These are phyloP conservation scores for Triticum monococcum DNA, from an alignment of 176 grass and related monocot genomes.

Conservation along the genomic window DNA sequence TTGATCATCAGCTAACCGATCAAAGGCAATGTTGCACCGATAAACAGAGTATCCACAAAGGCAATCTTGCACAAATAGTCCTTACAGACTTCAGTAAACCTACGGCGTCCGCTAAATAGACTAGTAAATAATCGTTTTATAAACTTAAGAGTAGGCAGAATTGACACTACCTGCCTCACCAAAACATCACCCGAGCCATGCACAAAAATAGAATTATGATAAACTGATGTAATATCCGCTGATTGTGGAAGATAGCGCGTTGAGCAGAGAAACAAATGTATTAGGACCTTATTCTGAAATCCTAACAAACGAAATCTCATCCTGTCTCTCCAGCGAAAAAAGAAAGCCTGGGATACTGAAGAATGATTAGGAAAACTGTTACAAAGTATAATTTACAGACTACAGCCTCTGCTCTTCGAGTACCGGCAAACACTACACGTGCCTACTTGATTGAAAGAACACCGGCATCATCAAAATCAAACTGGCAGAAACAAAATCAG, in stretches of 20 bases:
- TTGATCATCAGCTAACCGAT: too few relatives aligned
- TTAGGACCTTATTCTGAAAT: conserved; percentile 37
- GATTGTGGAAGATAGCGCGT: not conserved
- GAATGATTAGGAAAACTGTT: conserved; percentile 9
- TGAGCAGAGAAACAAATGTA: conserved; percentile 16
- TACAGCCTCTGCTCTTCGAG: conserved; percentile 29
- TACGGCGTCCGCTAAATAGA: too few relatives aligned
- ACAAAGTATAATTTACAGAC: conserved; percentile 61
- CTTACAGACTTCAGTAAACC: too few relatives aligned
- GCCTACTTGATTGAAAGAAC: conserved; percentile 36
- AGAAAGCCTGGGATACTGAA: conserved; percentile 9
- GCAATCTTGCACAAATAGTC: too few relatives aligned
- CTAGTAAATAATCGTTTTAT: too few relatives aligned
- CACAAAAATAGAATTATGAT: not conserved
- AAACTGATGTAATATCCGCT: not conserved
- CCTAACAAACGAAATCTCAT: conserved; percentile 29
- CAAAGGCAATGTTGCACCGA: too few relatives aligned
- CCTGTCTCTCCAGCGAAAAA: conserved; percentile 18
- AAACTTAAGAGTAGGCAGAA: not conserved
- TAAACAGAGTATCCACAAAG: too few relatives aligned
- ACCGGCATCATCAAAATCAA: conserved; percentile 24
- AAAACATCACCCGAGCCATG: not conserved
- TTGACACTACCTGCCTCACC: not conserved
- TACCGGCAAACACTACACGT: conserved; percentile 17
- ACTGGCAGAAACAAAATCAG: conserved; percentile 5